Evolutionary conservation across 2,329 filamentous ascomycete species (phyloP).

Genomic region (Corniculantispora saksenae): DNA sequence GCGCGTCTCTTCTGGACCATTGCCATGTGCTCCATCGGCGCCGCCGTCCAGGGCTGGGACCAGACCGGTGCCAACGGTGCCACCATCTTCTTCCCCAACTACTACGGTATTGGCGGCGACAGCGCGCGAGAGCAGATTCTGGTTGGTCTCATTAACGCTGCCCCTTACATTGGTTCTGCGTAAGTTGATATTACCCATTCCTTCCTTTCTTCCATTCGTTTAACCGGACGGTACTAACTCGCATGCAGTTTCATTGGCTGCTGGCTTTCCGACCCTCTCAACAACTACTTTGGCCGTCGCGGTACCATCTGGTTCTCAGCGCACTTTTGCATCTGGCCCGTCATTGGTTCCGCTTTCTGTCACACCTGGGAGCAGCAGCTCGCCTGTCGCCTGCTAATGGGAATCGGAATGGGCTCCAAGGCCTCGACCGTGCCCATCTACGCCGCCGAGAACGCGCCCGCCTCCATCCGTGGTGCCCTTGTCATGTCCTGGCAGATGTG

Average conservation of each 20-base stretch:
- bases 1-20: slow-evolving; percentile 66
- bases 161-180: slow-evolving; percentile 51
- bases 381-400: slow-evolving; percentile 69
- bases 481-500: slow-evolving; percentile 82
- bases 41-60: slow-evolving; percentile 71
- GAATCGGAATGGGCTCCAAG: slow-evolving; percentile 77
- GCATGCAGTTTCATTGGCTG: slow-evolving; percentile 47
- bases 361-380: slow-evolving; percentile 74
- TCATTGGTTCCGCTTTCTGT: slow-evolving; percentile 69
- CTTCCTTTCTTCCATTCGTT: too few relatives aligned
- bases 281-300: slow-evolving; percentile 45
- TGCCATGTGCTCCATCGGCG: slow-evolving; percentile 66
- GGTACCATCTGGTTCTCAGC: slow-evolving; percentile 71
- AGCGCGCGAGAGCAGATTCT: slow-evolving; percentile 47
- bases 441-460: slow-evolving; percentile 72
- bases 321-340: slow-evolving; percentile 68
- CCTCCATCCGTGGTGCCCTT: slow-evolving; percentile 69
- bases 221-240: not conserved
- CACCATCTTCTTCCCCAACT: slow-evolving; percentile 60
- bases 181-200: not conserved
- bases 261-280: slow-evolving; percentile 69
- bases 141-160: slow-evolving; percentile 67
- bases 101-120: slow-evolving; percentile 46
- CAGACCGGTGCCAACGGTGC: slow-evolving; percentile 66
- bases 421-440: slow-evolving; percentile 76